Percentiles rank a stretch among this genome's conserved stretches.
phyloP scores from a whole-genome alignment of 2,329 filamentous ascomycete species.

The Annulohypoxylon truncatum region DNA sequence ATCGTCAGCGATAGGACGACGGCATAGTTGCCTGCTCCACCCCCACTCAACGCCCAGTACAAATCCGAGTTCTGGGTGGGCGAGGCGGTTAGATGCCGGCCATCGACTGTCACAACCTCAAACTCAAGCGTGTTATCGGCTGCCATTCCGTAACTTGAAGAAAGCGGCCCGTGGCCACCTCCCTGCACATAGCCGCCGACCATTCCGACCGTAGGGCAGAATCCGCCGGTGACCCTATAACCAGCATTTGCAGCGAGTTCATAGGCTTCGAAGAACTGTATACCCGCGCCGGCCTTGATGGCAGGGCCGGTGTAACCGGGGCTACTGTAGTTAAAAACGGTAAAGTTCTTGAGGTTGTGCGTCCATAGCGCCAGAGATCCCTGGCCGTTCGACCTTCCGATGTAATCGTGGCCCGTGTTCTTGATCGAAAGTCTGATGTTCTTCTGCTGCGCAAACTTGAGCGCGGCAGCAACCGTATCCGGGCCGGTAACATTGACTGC shows the following conservation, averaged over 20 bases:
- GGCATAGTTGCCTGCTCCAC: conserved; percentile 62
- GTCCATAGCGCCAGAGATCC: conserved; percentile 50
- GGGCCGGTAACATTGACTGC: conserved; percentile 21
- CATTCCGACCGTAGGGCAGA: neutral
- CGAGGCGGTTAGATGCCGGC: conserved; percentile 52
- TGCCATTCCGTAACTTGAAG: conserved; percentile 56
- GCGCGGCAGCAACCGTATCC: conserved; percentile 6
- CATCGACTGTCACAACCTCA: conserved; percentile 35
- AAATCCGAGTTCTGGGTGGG: conserved; percentile 58
- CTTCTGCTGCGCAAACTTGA: conserved; percentile 33
- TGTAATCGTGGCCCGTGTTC: conserved; percentile 48
- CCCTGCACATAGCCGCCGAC: conserved; percentile 61
- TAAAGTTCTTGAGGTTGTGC: conserved; percentile 48
- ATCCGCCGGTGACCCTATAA: neutral
- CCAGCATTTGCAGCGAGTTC: neutral
- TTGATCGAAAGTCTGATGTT: conserved; percentile 38
- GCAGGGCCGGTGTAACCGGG: conserved; percentile 43
- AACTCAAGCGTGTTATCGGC: conserved; percentile 56
- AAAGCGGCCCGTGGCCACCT: conserved; percentile 57
- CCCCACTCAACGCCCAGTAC: conserved; percentile 65
- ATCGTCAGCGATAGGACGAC: conserved; percentile 51
- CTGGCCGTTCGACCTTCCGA: conserved; percentile 47
- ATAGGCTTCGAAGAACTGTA: conserved; percentile 2
- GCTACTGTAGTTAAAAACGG: conserved; percentile 28
- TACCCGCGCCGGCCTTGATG: conserved; percentile 27